Percentiles rank a stretch among this genome's conserved stretches.
Conservation (phyloP, 2,329 filamentous ascomycete genomes). For the Catunica adiposa region DNA sequence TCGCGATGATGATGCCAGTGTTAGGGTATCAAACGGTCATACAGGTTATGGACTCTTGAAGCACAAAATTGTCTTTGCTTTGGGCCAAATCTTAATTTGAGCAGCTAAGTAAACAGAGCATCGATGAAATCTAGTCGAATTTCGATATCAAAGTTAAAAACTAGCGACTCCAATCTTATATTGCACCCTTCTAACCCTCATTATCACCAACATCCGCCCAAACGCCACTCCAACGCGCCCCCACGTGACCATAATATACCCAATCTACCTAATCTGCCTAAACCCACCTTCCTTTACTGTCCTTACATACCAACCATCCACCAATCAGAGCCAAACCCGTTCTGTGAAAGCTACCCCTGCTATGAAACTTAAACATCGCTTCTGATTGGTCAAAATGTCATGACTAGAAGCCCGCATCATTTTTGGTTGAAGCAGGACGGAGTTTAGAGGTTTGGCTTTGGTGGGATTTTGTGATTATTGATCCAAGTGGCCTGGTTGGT, state of each 20-base stretch:
- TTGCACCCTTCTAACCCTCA: background rate
- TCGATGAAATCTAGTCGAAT: background rate
- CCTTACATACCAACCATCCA: background rate
- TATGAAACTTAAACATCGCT: background rate
- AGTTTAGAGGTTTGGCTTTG: background rate
- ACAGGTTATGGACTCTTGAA: background rate
- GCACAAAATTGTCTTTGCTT: too few species aligned
- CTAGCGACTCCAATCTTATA: too few species aligned
- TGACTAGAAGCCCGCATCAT: background rate
- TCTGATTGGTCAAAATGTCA: background rate
- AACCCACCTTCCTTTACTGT: background rate
- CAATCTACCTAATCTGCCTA: background rate
- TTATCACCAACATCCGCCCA: background rate
- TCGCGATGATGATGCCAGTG: background rate
- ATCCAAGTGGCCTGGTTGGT: too few species aligned
- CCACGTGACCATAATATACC: background rate
- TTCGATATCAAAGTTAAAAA: too few species aligned
- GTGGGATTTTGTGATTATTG: background rate
- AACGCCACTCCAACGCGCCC: background rate
- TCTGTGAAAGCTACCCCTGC: background rate
- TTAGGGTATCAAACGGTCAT: background rate
- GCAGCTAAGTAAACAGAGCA: background rate
- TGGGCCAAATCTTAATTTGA: too few species aligned
- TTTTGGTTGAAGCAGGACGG: background rate
- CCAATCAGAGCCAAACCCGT: background rate